These are phyloP conservation scores for Capsicum pubescens DNA, from an alignment of 257 asterid genomes.

Conservation along the genomic window DNA sequence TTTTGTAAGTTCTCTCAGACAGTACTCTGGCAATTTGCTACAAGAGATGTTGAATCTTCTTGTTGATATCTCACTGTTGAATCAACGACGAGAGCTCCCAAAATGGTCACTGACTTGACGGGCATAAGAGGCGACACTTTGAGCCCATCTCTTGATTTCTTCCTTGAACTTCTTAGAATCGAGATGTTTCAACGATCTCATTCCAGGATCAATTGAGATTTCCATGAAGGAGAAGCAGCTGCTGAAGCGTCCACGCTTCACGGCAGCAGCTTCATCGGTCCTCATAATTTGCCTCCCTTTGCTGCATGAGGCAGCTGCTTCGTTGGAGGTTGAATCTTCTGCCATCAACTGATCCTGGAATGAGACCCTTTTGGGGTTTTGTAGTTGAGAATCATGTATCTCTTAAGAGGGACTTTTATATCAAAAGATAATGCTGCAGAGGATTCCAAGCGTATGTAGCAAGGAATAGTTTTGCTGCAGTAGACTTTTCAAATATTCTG, in stretches of 20 bases:
- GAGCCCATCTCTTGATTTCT: constrained; percentile 87
- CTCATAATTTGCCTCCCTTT: constrained; percentile 12
- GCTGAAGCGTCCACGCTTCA: constrained; percentile 38
- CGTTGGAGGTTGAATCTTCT: constrained; percentile 34
- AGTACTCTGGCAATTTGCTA: background rate
- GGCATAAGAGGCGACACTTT: constrained; percentile 67
- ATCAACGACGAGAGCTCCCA: constrained; percentile 49
- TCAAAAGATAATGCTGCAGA: background rate
- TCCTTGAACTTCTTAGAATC: constrained; percentile 76
- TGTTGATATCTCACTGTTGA: background rate
- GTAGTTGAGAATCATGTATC: background rate
- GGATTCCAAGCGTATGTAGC: constrained; percentile 39
- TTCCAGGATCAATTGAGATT: constrained; percentile 65
- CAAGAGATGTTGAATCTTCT: background rate
- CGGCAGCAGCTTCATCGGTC: constrained; percentile 17
- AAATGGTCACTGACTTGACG: constrained; percentile 67
- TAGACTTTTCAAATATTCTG: constrained; percentile 36
- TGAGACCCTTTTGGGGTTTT: background rate
- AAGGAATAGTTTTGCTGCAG: constrained; percentile 29
- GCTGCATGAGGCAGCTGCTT: constrained; percentile 29
- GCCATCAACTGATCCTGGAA: constrained; percentile 40
- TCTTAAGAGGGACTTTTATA: background rate
- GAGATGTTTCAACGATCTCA: constrained; percentile 70
- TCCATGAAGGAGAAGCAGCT: constrained; percentile 62
- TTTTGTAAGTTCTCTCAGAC: background rate